Evolutionary conservation across 1,139 yeast genomes (phyloP), one percentile per base, ranked within the genome.

Genomic region (Meyerozyma elateridarum): DNA sequence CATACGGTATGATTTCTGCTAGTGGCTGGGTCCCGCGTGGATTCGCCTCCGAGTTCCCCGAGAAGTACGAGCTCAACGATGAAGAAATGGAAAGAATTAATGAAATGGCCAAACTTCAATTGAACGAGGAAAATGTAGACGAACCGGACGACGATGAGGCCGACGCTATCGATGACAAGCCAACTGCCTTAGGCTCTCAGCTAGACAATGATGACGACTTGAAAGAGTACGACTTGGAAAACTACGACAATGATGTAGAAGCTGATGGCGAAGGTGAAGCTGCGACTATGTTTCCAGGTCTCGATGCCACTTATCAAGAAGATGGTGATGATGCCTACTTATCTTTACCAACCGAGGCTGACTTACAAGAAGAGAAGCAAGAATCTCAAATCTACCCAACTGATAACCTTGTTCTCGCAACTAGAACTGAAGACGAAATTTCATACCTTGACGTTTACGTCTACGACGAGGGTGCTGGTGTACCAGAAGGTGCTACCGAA

Each of bases 1-100:
- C 11, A 13, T 21, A 15, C 25, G 38, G 19, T 22, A 88, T 93
- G 95, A 81, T 91, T 44, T 88, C 98, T 31, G 83, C 96, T 20
- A 81, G 93, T 32, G 66, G 82, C 32, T 91, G 98, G 97, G 96
- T 91, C 20, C 97, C 97, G 31, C 76, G 96, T 51, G 99, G 99
- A 8, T 84, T 73, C 56, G 94, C 98, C 18, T 76, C 95, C 24
- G 96, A 89, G 56, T 85, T 82, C 52, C 98, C 98, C 4, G 85
- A 79, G 47, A 76, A 84, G 52, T 88, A 87, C 51, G 95, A 85
- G 45, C 64, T 91, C 38, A 79, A 88, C 48, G 97, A 91, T 42
- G 93, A 75, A 38, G 99, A 91, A 59, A 81, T 91, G 85, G 93
- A 78, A 38, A 76, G 96, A 60, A 88, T 91, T 52, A 77, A 81